Conservation (phyloP, 257 asterid genomes). For the Knoxia roxburghii region DNA sequence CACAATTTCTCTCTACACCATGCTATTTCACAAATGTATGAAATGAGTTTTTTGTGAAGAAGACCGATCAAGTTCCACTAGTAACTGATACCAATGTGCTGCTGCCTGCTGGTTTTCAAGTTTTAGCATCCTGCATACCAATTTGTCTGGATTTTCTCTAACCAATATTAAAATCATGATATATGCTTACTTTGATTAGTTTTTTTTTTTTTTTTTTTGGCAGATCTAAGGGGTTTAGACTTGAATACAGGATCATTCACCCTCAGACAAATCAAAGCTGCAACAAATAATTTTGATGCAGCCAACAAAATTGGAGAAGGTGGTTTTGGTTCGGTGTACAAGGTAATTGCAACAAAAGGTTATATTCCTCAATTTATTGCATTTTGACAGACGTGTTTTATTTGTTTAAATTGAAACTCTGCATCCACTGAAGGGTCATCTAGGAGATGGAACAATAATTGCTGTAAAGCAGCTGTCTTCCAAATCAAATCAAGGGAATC, state of each 20-base stretch:
- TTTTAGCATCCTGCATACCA: background rate
- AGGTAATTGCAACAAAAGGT: constrained; percentile 31
- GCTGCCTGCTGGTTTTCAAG: background rate
- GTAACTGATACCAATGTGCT: background rate
- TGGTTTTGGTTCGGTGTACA: constrained; percentile 74
- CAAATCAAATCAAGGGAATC: constrained; percentile 76
- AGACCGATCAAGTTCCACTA: background rate
- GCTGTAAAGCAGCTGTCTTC: constrained; percentile 80
- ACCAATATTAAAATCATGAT: no score
- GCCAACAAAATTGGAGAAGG: constrained; percentile 81
- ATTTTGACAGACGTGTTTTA: no score
- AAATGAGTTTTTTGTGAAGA: background rate
- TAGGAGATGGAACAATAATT: constrained; percentile 47
- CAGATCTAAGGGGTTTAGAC: constrained; percentile 30
- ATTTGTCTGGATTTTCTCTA: background rate
- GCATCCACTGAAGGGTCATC: constrained; percentile 37
- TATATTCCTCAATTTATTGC: background rate
- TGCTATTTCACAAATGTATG: background rate
- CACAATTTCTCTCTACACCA: background rate
- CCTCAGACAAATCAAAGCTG: constrained; percentile 61
- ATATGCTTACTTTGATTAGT: background rate
- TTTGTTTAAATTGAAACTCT: background rate
- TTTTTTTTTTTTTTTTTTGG: background rate
- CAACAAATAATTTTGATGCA: constrained; percentile 60
- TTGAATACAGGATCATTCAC: constrained; percentile 58